phyloP scores from a whole-genome alignment of 2,329 filamentous ascomycete species.

The Xylariaceae sp. region DNA sequence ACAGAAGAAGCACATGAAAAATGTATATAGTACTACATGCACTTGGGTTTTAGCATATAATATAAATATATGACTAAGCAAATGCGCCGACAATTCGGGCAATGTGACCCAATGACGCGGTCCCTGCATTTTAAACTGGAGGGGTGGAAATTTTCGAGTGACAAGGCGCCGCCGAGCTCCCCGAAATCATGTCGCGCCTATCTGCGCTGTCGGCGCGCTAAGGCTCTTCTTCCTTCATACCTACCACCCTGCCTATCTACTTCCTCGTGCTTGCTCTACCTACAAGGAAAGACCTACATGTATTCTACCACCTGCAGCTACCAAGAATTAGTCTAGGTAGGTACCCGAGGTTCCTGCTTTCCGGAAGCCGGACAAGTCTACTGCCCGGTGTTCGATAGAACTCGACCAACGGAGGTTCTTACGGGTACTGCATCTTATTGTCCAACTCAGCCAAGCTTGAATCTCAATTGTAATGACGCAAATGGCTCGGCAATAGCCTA shows the following conservation, averaged over 20 bases:
- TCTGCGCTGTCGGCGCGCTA: too few species aligned
- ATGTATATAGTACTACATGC: too few species aligned
- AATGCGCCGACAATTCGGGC: not conserved
- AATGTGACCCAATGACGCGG: conserved; percentile 19
- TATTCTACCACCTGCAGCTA: too few species aligned
- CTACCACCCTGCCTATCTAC: too few species aligned
- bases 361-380: not conserved
- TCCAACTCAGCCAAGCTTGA: conserved; percentile 6
- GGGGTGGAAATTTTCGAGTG: conserved; percentile 19
- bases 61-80: conserved; percentile 6
- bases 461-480: conserved; percentile 5
- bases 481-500: conserved; percentile 22
- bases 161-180: not conserved
- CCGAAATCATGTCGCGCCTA: not conserved
- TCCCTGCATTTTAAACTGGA: conserved; percentile 14
- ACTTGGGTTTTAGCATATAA: not conserved
- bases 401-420: too few species aligned
- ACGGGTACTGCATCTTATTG: not conserved
- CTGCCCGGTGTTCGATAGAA: not conserved
- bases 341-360: too few species aligned
- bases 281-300: too few species aligned
- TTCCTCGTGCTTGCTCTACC: too few species aligned
- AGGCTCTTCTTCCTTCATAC: not conserved
- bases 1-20: not conserved
- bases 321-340: too few species aligned